Evolutionary conservation across 257 asterid genomes (phyloP).

Genomic region (Capsicum baccatum): DNA sequence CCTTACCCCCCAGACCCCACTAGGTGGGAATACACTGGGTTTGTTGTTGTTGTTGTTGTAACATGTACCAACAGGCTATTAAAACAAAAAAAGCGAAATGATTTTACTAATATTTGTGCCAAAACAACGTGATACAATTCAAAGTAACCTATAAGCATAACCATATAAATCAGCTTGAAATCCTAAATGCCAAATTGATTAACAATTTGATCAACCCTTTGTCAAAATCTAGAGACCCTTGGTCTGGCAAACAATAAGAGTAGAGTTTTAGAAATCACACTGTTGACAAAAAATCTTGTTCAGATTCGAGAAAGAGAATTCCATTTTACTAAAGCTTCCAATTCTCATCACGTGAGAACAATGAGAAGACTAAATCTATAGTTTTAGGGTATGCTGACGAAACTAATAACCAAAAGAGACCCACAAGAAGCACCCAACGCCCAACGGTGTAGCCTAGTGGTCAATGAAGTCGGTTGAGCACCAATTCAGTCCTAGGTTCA

Average conservation of each 20-base stretch:
- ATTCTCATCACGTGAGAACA: neutral
- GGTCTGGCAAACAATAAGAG: neutral
- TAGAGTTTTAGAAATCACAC: slow-evolving; percentile 4
- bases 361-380: no score
- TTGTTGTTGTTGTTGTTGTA: no score
- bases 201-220: neutral
- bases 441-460: no score
- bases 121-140: neutral
- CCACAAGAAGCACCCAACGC: no score
- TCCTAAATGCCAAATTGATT: neutral
- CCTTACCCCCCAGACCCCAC: no score
- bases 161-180: neutral
- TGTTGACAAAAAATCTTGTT: neutral
- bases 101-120: neutral
- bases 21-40: no score
- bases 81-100: neutral
- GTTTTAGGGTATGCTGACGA: neutral
- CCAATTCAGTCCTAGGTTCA: no score
- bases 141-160: neutral
- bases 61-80: neutral
- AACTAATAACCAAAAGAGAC: neutral
- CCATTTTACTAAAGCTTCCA: neutral
- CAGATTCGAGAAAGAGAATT: neutral
- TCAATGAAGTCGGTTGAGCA: no score
- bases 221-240: neutral